Conservation (phyloP, 768 basidiomycete genomes). For the Albatrellus ellisii region DNA sequence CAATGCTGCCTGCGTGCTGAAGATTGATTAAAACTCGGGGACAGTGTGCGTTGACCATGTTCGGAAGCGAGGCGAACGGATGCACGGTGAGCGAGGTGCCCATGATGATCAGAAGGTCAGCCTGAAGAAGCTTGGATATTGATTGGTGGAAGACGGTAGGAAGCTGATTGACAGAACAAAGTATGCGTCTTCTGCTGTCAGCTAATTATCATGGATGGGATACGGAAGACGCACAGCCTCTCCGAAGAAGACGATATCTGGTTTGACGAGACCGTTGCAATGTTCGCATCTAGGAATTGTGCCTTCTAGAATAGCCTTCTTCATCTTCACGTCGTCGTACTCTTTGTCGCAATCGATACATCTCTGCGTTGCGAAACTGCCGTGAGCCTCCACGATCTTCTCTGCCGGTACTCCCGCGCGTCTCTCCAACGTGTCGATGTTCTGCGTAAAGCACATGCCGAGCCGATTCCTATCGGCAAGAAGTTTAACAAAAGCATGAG, state of each 20-base stretch:
- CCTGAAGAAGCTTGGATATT: slow-evolving; percentile 38
- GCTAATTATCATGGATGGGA: background rate
- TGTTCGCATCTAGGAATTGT: slow-evolving; percentile 52
- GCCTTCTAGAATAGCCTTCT: slow-evolving; percentile 41
- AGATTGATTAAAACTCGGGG: slow-evolving; percentile 14
- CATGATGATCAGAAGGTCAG: slow-evolving; percentile 41
- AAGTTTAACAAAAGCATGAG: slow-evolving; percentile 84
- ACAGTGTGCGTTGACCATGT: slow-evolving; percentile 4
- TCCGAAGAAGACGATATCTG: slow-evolving; percentile 94
- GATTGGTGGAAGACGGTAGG: slow-evolving; percentile 53
- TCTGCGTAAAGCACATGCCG: slow-evolving; percentile 76
- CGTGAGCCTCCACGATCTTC: slow-evolving; percentile 89
- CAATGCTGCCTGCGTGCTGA: slow-evolving; percentile 10
- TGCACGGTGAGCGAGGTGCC: slow-evolving; percentile 14
- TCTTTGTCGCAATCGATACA: slow-evolving; percentile 62
- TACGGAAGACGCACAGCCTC: slow-evolving; percentile 37
- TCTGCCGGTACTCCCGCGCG: slow-evolving; percentile 61
- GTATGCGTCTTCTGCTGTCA: background rate
- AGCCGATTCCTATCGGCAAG: slow-evolving; percentile 59
- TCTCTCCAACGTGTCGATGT: slow-evolving; percentile 87
- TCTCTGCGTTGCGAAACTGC: slow-evolving; percentile 79
- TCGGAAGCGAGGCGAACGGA: slow-evolving; percentile 10
- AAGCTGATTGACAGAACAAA: slow-evolving; percentile 31
- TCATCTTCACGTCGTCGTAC: slow-evolving; percentile 60
- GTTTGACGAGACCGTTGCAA: slow-evolving; percentile 73